Evolutionary conservation across 1,139 yeast species (phyloP).

Genomic region (Pichia sp.): DNA sequence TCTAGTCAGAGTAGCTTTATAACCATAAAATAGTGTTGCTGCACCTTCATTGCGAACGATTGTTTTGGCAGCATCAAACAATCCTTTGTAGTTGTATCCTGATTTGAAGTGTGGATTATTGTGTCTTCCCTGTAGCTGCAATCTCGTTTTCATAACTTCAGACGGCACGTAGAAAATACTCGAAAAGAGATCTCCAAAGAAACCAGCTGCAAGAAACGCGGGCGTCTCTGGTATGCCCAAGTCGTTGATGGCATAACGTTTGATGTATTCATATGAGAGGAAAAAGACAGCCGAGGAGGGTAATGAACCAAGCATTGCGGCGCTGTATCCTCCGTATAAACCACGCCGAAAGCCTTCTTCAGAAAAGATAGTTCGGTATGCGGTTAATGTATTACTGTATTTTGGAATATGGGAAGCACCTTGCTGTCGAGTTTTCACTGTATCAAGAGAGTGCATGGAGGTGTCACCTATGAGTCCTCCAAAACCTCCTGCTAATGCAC

Average conservation of each 20-base stretch:
- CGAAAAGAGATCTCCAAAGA: constrained; percentile 84
- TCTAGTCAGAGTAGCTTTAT: constrained; percentile 84
- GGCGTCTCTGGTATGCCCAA: constrained; percentile 69
- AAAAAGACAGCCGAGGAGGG: constrained; percentile 93
- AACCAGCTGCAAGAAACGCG: constrained; percentile 78
- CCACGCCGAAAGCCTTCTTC: constrained; percentile 88
- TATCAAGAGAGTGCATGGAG: constrained; percentile 90
- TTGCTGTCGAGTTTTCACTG: constrained; percentile 95
- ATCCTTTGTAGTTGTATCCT: constrained; percentile 79
- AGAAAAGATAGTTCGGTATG: constrained; percentile 60
- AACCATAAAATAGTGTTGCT: constrained; percentile 76
- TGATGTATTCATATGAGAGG: constrained; percentile 79
- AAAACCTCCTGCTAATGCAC: constrained; percentile 84
- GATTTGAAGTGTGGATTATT: constrained; percentile 74
- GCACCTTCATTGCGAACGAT: constrained; percentile 66
- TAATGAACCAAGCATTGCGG: constrained; percentile 85
- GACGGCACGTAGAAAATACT: constrained; percentile 95
- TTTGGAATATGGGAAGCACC: constrained; percentile 69
- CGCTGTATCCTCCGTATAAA: constrained; percentile 83
- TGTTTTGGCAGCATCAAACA: constrained; percentile 59
- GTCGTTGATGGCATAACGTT: constrained; percentile 60
- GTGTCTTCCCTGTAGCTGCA: constrained; percentile 83
- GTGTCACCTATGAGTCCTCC: constrained; percentile 96
- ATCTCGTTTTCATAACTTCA: constrained; percentile 88
- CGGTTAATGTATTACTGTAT: constrained; percentile 64